Base-by-base conservation (phyloP, 2,329 filamentous ascomycete genomes). In the Neofusicoccum ribis region DNA sequence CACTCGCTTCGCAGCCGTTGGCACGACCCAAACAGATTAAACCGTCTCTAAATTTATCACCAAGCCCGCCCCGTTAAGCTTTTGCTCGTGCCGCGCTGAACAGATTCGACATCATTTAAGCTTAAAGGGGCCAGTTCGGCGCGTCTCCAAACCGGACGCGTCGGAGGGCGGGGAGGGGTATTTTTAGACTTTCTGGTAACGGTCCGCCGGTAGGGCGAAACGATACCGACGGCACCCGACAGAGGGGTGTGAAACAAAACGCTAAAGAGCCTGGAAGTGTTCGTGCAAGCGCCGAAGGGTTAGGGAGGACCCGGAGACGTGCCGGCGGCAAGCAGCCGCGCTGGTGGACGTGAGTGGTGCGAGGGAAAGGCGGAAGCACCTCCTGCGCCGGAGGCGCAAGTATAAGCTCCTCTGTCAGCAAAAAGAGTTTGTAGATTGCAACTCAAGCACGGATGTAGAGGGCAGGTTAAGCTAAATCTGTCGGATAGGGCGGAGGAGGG, bases 371-470 rank as follows among this genome's bases (percentile, higher is more conserved):
- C 15, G 47, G 27, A 51, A 17, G 11, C 12, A 51, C 3, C 14
- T 34, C 27, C 47, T 51, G 23, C 23, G 23, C 27, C 27, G 47
- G 27, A 17, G 6, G 23, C 27, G 47, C 17, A 15, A n/a, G 12
- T 34, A 51, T 51, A 51, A 34, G 47, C 47, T 36, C 47, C 14
- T 34, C 27, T 51, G 23, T 51, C 12, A n/a, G 27, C 27, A n/a
- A 34, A 51, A 51, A 49, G 46, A 27, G 17, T 49, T 36, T 36
- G 27, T 31, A 31, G 7, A 31, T 14, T 34, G 27, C 15, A 51
- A 51, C 47, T 36, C 47, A 51, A 51, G 47, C 47, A 51, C 47
- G 47, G 47, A 51, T 51, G 27, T 51, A 51, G 14, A 51, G 8
- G 2, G 27, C 15, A 51, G 34, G 11, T 36, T 12, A 51, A 51